Evolutionary conservation across 257 asterid genomes (phyloP).

Genomic region (Solanum gandarillasii): DNA sequence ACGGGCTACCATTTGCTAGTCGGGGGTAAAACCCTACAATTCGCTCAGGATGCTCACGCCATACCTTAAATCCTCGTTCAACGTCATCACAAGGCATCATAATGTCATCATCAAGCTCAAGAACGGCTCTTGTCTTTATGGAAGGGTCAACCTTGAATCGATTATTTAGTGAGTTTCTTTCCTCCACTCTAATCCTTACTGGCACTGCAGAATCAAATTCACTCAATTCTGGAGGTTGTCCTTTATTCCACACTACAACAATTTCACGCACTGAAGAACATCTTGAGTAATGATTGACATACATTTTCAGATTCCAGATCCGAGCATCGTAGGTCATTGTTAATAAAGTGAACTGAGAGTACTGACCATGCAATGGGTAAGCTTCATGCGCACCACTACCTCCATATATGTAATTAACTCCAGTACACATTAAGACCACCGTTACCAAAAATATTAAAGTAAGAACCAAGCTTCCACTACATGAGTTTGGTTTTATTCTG

Average conservation of each 20-base stretch:
- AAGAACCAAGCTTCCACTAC: constrained; percentile 36
- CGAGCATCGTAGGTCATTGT: constrained; percentile 97
- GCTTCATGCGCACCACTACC: constrained; percentile 88
- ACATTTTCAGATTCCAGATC: constrained; percentile 86
- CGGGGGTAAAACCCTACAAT: constrained; percentile 92
- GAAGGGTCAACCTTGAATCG: constrained; percentile 61
- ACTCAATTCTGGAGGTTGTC: constrained; percentile 45
- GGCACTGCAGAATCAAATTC: constrained; percentile 88
- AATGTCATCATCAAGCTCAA: constrained; percentile 93
- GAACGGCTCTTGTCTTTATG: constrained; percentile 69
- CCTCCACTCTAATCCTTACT: constrained; percentile 67
- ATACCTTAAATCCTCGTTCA: constrained; percentile 78
- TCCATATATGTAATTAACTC: constrained; percentile 54
- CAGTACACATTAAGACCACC: constrained; percentile 35
- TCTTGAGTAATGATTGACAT: constrained; percentile 73
- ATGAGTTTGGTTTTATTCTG: constrained; percentile 45
- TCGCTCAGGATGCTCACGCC: constrained; percentile 78
- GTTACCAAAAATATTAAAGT: constrained; percentile 15
- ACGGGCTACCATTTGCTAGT: constrained; percentile 33
- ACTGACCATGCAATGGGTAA: constrained; percentile 46
- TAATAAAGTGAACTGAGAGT: constrained; percentile 79
- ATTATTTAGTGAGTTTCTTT: constrained; percentile 67
- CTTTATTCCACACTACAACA: constrained; percentile 95
- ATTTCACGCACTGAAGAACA: constrained; percentile 90
- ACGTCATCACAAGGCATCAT: constrained; percentile 88